Evolutionary conservation across 257 asterid genomes (phyloP).

Genomic region (Petrea volubilis): DNA sequence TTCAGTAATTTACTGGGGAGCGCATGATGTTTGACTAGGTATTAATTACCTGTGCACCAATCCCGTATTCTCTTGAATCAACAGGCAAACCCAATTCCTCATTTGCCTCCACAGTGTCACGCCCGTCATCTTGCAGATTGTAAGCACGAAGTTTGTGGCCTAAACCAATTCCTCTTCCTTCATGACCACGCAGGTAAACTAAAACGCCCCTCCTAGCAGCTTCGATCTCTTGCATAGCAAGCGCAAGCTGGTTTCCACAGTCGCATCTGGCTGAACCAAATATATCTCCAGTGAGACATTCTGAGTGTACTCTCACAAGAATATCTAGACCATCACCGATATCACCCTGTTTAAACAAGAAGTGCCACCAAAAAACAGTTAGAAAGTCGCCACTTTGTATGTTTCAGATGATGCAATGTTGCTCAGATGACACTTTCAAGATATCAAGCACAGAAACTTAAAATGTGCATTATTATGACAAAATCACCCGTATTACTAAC

Average conservation of each 20-base stretch:
- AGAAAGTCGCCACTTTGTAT: background rate
- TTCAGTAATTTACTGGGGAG: background rate
- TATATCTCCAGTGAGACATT: conserved; percentile 97
- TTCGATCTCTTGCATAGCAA: conserved; percentile 92
- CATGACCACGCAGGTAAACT: conserved; percentile 97
- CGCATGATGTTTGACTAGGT: background rate
- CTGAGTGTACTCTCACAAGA: conserved; percentile 95
- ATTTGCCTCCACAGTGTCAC: conserved; percentile 94
- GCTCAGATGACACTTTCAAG: background rate
- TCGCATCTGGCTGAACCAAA: conserved; percentile 97
- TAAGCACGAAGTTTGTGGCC: conserved; percentile 98
- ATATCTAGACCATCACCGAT: conserved; percentile 86
- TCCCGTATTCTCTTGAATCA: conserved; percentile 97
- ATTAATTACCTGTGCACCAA: conserved; percentile 99
- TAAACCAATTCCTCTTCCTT: conserved; percentile 95
- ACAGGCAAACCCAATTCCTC: conserved; percentile 96
- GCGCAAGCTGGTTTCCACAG: conserved; percentile 88
- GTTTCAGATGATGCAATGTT: too few species aligned
- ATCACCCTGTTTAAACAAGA: conserved; percentile 66
- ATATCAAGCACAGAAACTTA: background rate
- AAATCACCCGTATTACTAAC: conserved; percentile 39
- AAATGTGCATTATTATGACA: background rate
- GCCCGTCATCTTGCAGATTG: conserved; percentile 90
- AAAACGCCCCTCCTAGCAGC: conserved; percentile 90
- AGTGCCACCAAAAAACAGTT: background rate